A percentile compares a stretch with the other conserved stretches of the same genome.
phyloP scores from a whole-genome alignment of 352 stramenopile species.

The Globisporangium ultimum region DNA sequence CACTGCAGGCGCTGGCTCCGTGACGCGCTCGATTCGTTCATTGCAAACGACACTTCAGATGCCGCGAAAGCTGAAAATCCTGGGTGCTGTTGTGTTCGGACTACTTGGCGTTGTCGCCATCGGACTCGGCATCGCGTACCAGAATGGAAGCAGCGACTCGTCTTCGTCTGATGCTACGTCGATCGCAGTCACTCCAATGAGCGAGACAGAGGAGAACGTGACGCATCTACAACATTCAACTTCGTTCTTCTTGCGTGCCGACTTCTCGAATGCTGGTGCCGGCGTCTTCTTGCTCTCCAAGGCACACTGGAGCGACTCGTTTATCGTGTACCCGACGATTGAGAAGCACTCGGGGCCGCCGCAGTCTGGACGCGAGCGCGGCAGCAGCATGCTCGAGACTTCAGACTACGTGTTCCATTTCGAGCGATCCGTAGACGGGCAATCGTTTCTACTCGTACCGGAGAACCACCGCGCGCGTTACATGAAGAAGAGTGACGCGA shows the following conservation, averaged over 20 bases:
- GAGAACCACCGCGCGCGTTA: slow-evolving; percentile 48
- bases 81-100: slow-evolving; percentile 12
- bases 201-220: too few relatives aligned
- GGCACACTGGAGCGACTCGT: slow-evolving; percentile 53
- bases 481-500: slow-evolving; percentile 21
- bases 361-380: slow-evolving; percentile 36
- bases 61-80: slow-evolving; percentile 13
- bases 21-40: background rate
- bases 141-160: background rate
- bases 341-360: slow-evolving; percentile 50
- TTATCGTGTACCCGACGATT: slow-evolving; percentile 70
- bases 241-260: slow-evolving; percentile 41
- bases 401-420: slow-evolving; percentile 72
- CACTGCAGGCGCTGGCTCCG: background rate
- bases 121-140: background rate
- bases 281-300: slow-evolving; percentile 56
- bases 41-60: background rate
- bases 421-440: slow-evolving; percentile 30
- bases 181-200: too few relatives aligned
- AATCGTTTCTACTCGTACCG: slow-evolving; percentile 44
- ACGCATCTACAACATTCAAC: too few relatives aligned
- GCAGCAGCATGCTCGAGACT: slow-evolving; percentile 55
- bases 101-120: slow-evolving; percentile 15
- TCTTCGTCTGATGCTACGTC: too few relatives aligned
- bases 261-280: slow-evolving; percentile 21